These are phyloP conservation scores for Mucor plumbeus DNA, from an alignment of 371 early-diverging fungal genomes.

Conservation along the genomic window DNA sequence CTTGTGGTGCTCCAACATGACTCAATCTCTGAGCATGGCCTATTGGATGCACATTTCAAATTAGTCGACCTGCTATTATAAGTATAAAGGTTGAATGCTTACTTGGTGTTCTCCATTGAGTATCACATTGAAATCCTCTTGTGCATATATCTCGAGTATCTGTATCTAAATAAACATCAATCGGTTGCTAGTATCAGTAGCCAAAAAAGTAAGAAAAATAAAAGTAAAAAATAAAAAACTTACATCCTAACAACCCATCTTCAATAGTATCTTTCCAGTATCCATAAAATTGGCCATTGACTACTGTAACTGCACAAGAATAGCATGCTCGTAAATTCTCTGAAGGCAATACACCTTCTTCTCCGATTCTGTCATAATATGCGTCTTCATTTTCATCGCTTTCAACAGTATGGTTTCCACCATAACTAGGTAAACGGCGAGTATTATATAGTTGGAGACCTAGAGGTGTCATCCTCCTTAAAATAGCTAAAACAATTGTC, in stretches of 20 bases:
- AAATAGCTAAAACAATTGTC: slow-evolving; percentile 10
- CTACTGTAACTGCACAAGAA: slow-evolving; percentile 30
- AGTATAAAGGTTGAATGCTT: not conserved
- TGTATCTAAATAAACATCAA: not conserved
- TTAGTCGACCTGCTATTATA: not conserved
- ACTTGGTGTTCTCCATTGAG: slow-evolving; percentile 31
- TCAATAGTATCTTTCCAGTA: slow-evolving; percentile 19
- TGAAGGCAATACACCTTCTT: slow-evolving; percentile 23
- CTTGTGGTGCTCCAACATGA: slow-evolving; percentile 14
- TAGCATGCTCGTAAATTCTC: slow-evolving; percentile 31
- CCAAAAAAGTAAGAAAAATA: too few relatives aligned
- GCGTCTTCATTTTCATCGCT: not conserved
- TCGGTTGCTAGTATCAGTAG: not conserved
- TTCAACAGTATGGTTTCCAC: not conserved
- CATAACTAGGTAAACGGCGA: slow-evolving; percentile 6
- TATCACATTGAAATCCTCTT: slow-evolving; percentile 21
- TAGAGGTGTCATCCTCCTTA: slow-evolving; percentile 19
- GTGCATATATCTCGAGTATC: slow-evolving; percentile 23
- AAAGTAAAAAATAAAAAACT: not conserved
- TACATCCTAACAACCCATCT: slow-evolving; percentile 1
- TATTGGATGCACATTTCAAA: not conserved
- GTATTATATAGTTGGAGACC: slow-evolving; percentile 17
- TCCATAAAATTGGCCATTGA: slow-evolving; percentile 37
- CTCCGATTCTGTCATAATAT: slow-evolving; percentile 18
- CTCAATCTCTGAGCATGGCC: slow-evolving; percentile 27